Conservation (phyloP, 2,329 filamentous ascomycete species). For the Aspergillus novofumigatus region DNA sequence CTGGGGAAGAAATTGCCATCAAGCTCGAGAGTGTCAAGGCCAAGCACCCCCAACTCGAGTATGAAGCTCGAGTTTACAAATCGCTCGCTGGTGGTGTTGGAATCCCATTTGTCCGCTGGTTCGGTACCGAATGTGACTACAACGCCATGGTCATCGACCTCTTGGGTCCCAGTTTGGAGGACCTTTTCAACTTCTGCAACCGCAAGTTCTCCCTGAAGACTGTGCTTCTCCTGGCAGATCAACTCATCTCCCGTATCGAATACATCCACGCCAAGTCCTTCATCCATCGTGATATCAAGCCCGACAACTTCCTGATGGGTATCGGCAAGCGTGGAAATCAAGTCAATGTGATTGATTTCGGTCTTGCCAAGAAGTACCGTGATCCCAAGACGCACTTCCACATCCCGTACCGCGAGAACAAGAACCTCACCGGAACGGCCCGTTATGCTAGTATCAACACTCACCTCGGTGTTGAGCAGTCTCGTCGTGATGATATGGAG, state of each 20-base stretch:
- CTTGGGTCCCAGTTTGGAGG: conserved; percentile 90
- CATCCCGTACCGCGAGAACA: conserved; percentile 99
- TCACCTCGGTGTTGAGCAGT: conserved; percentile 96
- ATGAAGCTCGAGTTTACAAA: conserved; percentile 88
- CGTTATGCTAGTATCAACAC: conserved; percentile 99
- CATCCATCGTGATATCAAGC: conserved; percentile 99
- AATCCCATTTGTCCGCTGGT: conserved; percentile 98
- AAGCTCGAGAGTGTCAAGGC: conserved; percentile 99
- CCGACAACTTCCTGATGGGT: conserved; percentile 99
- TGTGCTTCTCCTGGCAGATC: conserved; percentile 89
- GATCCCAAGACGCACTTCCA: conserved; percentile 99
- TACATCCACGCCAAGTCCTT: conserved; percentile 99
- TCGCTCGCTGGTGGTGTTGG: conserved; percentile 91
- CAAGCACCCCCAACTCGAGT: conserved; percentile 98
- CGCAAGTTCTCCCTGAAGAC: conserved; percentile 99
- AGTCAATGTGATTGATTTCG: conserved; percentile 99
- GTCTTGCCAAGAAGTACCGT: conserved; percentile 98
- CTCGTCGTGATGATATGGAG: conserved; percentile 98
- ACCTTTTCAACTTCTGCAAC: conserved; percentile 99
- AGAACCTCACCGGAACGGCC: conserved; percentile 98
- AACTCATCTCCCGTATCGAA: conserved; percentile 98
- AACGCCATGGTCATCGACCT: conserved; percentile 99
- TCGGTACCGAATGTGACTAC: conserved; percentile 98
- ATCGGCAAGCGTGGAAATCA: conserved; percentile 99
- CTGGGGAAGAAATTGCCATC: conserved; percentile 98